Base-by-base conservation (phyloP, 192 early-diverging fungal species). In the Backusella circina region DNA sequence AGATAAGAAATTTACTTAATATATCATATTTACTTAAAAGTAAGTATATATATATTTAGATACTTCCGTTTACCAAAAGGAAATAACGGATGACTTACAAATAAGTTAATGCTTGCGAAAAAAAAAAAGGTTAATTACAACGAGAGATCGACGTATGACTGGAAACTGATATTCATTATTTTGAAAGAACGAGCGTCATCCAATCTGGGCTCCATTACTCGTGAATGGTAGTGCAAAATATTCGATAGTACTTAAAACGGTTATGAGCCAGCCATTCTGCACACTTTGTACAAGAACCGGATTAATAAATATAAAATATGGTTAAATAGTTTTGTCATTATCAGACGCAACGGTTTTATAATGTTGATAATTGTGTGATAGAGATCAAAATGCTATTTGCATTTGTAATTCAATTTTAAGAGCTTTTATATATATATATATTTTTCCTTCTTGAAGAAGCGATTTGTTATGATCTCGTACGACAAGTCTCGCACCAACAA, bases 181-280 rank as follows among this genome's bases (percentile, higher is more conserved):
- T 61, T 61, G 54, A 61, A 61, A 61, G 54, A 61, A 61, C 54
- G 54, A 61, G 54, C 9, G 54, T 61, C 54, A 61, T 61, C 54
- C 54, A 28, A 61, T 61, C 54, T 61, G 54, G 26, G 54, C 26
- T 61, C 54, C 21, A 61, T 61, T 61, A 61, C 54, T 61, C 54
- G 54, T 26, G 54, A 28, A 57, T 57, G 21, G 54, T 61, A 12
- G 54, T 61, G 26, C 54, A 61, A 61, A 61, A 61, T 28, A 61
- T 61, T 61, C 0, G 54, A 61, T 61, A 61, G 10, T 61, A 10
- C 54, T 61, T 61, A 61, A 61, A 28, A 28, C 26, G 23, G 54
- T 23, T 61, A 61, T 61, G 54, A 28, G 54, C 4, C 54, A 61
- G 54, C 54, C 54, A 61, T 61, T 61, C 54, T 61, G 54, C 54